Evolutionary conservation across 257 asterid species (phyloP), one percentile per base, ranked within the genome.

Genomic region (Petunia axillaris): DNA sequence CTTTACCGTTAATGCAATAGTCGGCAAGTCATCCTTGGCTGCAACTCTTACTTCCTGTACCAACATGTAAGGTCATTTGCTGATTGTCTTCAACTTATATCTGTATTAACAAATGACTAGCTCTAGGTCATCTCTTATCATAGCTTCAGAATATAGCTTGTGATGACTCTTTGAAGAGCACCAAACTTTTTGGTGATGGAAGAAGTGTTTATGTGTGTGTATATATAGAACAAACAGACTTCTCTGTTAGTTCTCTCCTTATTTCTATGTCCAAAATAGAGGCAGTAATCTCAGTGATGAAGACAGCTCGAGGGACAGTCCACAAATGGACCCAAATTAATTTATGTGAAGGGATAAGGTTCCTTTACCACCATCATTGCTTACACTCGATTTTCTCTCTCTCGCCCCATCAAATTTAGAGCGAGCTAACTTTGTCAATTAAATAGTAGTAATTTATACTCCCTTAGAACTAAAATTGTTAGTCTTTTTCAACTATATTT

Each of bases 11-110:
- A 16, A 16, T 2, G 4, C 39, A 76, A n/a, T 11, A 58, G 79
- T 58, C 67, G 79, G 79, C 79, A 76, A 76, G 79, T 76, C 79
- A 76, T 76, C 79, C 79, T 76, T 76, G 79, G 79, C 67, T 76
- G 79, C 67, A 76, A 53, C 66, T 41, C 67, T 16, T 76, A 25
- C 67, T 76, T 55, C 66, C 1, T 55, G 79, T 11, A 58, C 79
- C 79, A 76, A 54, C 79, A 76, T 76, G 79, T 66, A 76, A 76
- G 79, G 67, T 1, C 79, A 76, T 54, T 54, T 70, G 8, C 4
- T 16, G 35, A 16, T 15, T 15, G 13, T 1, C 3, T 36, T 5
- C 39, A 13, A 60, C 64, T 2, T 1, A 10, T 36, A 16, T 0
- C 38, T 5, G 25, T 25, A 25, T 0, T 25, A 25, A 25, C 0